phyloP scores from a whole-genome alignment of 2,329 filamentous ascomycete genomes.

The Cryphonectria carpinicola region DNA sequence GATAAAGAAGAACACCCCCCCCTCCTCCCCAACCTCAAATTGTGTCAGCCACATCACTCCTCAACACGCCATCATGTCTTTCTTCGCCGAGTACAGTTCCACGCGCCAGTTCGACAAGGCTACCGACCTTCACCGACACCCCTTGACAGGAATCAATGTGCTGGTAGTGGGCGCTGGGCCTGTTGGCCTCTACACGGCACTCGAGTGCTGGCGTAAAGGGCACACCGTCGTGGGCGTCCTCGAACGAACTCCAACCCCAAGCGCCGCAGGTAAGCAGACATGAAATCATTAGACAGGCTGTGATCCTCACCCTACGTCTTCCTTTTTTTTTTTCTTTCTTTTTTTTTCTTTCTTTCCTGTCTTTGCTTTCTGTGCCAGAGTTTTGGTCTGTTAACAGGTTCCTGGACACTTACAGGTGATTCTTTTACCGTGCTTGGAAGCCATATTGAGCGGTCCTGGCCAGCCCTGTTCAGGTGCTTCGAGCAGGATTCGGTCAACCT shows the following conservation, averaged over 20 bases:
- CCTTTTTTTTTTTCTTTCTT: neutral
- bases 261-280: conserved; percentile 16
- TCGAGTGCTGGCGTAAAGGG: conserved; percentile 31
- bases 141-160: conserved; percentile 21
- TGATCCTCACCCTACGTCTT: no score
- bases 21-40: neutral
- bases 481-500: conserved; percentile 28
- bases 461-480: conserved; percentile 18
- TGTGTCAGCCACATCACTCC: neutral
- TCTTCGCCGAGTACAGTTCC: conserved; percentile 11
- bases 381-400: neutral
- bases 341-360: no score
- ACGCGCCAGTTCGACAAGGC: neutral
- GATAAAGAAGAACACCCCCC: neutral
- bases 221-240: conserved; percentile 23
- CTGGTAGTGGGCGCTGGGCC: conserved; percentile 27
- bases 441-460: conserved; percentile 30
- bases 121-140: conserved; percentile 9
- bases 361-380: no score
- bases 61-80: conserved; percentile 10
- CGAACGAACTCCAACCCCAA: conserved; percentile 15
- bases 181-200: conserved; percentile 23
- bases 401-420: conserved; percentile 29
- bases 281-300: no score
- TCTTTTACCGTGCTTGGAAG: conserved; percentile 30